Percentiles rank a stretch among this genome's conserved stretches.
These are phyloP conservation scores for Bacidia gigantensis DNA, from an alignment of 495 filamentous ascomycete genomes.

Conservation along the genomic window DNA sequence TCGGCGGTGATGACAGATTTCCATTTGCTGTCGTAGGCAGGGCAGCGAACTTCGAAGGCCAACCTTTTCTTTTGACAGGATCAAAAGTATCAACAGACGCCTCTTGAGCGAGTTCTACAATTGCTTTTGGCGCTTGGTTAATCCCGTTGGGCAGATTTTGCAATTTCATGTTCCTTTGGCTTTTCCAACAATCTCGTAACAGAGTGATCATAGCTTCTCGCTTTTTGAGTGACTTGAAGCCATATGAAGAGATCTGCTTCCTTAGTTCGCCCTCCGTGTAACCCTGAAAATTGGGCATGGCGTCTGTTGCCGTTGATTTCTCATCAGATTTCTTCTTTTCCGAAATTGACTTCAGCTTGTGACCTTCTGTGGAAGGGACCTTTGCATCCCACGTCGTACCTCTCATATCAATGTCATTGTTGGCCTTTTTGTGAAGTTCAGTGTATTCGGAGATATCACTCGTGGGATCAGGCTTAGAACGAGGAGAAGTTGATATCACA, in stretches of 20 bases:
- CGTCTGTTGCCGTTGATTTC: conserved; percentile 10
- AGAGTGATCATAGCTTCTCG: conserved; percentile 58
- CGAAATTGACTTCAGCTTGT: too few species aligned
- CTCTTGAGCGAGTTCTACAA: background rate
- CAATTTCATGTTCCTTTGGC: conserved; percentile 22
- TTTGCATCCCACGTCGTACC: too few species aligned
- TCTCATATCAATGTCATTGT: too few species aligned
- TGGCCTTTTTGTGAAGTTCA: too few species aligned
- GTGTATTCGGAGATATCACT: too few species aligned
- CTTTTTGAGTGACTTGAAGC: conserved; percentile 62
- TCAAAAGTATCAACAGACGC: conserved; percentile 5
- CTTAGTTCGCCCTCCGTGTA: conserved; percentile 51
- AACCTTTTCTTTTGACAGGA: conserved; percentile 11
- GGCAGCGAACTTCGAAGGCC: conserved; percentile 7
- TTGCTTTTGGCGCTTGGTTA: background rate
- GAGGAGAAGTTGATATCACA: too few species aligned
- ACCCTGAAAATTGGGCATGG: conserved; percentile 48
- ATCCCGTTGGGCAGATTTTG: conserved; percentile 8
- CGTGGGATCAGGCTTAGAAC: too few species aligned
- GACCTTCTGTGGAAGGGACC: too few species aligned
- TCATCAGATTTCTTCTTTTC: too few species aligned
- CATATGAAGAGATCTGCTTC: conserved; percentile 47
- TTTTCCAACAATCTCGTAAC: conserved; percentile 60
- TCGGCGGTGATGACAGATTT: background rate
- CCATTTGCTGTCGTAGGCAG: background rate